phyloP scores from a whole-genome alignment of 1,139 yeast species.

The Chernovozyma aurita region DNA sequence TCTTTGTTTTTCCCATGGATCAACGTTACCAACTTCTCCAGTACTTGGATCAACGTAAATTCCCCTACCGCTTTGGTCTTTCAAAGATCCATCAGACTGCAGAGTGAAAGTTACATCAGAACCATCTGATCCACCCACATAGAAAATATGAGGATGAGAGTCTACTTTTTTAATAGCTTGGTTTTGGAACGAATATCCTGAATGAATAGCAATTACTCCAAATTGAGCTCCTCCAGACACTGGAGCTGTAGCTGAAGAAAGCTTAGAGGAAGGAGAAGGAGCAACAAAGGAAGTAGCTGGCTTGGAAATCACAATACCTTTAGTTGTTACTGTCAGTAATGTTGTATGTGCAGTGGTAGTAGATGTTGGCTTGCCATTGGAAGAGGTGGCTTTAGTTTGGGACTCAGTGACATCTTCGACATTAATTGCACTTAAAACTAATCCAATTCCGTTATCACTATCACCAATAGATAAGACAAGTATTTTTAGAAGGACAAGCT shows the following conservation, averaged over 20 bases:
- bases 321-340: not conserved
- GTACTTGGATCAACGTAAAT: constrained; percentile 20
- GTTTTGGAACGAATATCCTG: constrained; percentile 21
- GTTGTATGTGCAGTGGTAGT: not conserved
- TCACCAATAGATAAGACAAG: constrained; percentile 23
- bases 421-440: constrained; percentile 10
- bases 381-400: not conserved
- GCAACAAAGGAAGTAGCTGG: constrained; percentile 1
- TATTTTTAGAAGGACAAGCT: constrained; percentile 26
- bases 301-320: not conserved
- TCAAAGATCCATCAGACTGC: constrained; percentile 21
- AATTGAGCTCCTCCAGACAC: constrained; percentile 6
- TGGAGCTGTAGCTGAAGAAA: not conserved
- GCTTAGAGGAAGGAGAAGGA: constrained; percentile 3
- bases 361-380: no score
- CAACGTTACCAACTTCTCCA: constrained; percentile 28
- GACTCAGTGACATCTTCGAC: not conserved
- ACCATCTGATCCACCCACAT: constrained; percentile 30
- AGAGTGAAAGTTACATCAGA: constrained; percentile 18
- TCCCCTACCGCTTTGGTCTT: constrained; percentile 25
- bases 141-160: constrained; percentile 26
- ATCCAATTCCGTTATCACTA: constrained; percentile 25
- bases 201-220: constrained; percentile 16
- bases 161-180: constrained; percentile 22
- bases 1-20: constrained; percentile 22